phyloP scores from a whole-genome alignment of 2,329 filamentous ascomycete genomes.

The Sclerotinia subarctica region DNA sequence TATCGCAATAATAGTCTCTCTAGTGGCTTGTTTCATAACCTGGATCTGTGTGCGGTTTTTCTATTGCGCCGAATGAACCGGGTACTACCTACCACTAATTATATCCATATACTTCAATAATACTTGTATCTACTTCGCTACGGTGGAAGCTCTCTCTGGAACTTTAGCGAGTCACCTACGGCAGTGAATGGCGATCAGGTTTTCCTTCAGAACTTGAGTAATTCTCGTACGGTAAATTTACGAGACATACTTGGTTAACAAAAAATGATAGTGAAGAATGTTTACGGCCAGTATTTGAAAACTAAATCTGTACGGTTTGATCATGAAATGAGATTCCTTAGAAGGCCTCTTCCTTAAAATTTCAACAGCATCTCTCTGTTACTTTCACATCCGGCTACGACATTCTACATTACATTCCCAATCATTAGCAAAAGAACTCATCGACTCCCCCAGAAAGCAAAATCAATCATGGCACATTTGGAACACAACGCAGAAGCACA shows the following conservation, averaged over 20 bases:
- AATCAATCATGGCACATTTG: neutral
- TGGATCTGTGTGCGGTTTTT: neutral
- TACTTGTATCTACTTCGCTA: neutral
- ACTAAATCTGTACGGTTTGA: neutral
- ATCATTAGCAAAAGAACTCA: neutral
- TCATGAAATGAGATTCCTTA: too few relatives aligned
- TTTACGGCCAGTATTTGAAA: neutral
- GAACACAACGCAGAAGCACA: neutral
- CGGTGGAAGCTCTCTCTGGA: too few relatives aligned
- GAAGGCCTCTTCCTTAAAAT: neutral
- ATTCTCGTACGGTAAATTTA: neutral
- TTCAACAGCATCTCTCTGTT: neutral
- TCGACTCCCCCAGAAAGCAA: neutral
- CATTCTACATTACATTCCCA: neutral
- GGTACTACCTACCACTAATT: neutral
- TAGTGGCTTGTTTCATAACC: neutral
- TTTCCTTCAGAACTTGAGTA: neutral
- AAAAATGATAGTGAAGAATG: neutral
- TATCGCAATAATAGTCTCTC: constrained; percentile 9
- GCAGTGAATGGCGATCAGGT: too few relatives aligned
- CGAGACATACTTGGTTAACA: neutral
- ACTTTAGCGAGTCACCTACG: neutral
- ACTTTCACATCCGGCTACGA: neutral
- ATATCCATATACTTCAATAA: neutral
- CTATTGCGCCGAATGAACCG: neutral